phyloP scores from a whole-genome alignment of 768 basidiomycete species.

The Hysterangium stoloniferum region DNA sequence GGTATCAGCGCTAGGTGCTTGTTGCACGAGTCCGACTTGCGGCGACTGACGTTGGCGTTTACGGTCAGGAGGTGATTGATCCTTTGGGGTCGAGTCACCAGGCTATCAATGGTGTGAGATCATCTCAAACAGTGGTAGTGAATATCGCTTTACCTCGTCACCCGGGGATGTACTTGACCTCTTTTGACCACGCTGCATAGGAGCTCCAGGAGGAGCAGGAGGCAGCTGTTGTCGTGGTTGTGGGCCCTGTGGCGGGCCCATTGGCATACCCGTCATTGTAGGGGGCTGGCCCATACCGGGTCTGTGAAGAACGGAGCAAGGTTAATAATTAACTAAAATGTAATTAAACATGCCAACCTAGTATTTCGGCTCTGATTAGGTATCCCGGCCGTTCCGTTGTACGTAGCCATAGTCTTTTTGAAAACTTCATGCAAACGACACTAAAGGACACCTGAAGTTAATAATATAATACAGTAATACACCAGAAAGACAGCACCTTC shows the following conservation, averaged over 20 bases:
- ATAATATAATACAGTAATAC: background rate
- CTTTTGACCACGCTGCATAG: slow-evolving; percentile 28
- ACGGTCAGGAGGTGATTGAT: slow-evolving; percentile 48
- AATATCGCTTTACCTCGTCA: slow-evolving; percentile 41
- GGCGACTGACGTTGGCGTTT: slow-evolving; percentile 49
- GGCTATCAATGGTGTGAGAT: slow-evolving; percentile 26
- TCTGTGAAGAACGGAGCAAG: background rate
- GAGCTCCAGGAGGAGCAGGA: slow-evolving; percentile 22
- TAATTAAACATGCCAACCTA: background rate
- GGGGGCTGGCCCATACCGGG: slow-evolving; percentile 19
- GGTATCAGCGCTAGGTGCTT: background rate
- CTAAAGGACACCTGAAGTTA: background rate
- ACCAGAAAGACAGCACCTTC: slow-evolving; percentile 40
- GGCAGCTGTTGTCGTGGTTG: slow-evolving; percentile 21
- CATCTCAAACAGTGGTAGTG: no score
- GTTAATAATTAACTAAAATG: background rate
- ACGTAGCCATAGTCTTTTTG: slow-evolving; percentile 5
- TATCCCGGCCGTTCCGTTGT: background rate
- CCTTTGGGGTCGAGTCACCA: slow-evolving; percentile 40
- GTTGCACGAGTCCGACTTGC: slow-evolving; percentile 29
- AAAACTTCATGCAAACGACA: slow-evolving; percentile 2
- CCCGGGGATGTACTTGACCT: slow-evolving; percentile 56
- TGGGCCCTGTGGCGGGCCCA: slow-evolving; percentile 14
- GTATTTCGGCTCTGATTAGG: background rate
- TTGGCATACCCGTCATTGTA: slow-evolving; percentile 18